Evolutionary conservation across 2,329 filamentous ascomycete genomes (phyloP).

Genomic region (Geosmithia morbida): DNA sequence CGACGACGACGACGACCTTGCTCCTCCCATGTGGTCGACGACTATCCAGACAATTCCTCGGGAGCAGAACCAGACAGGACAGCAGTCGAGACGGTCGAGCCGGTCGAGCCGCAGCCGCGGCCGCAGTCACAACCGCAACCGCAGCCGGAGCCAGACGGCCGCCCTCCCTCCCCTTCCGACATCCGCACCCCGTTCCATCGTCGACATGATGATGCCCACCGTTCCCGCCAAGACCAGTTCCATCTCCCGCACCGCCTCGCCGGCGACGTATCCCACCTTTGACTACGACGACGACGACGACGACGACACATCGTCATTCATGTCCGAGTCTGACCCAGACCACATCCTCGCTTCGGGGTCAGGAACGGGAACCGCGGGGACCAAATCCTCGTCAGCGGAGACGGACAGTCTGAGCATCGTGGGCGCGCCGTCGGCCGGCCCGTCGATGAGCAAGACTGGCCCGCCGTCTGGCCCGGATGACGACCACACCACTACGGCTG

Average conservation of each 20-base stretch:
- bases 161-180: not conserved
- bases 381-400: not conserved
- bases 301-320: conserved; percentile 1
- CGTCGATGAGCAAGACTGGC: not conserved
- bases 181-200: not conserved
- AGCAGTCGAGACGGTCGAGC: not conserved
- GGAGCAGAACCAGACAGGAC: not conserved
- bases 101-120: not conserved
- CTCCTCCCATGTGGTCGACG: not conserved
- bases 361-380: not conserved
- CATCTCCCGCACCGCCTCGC: not conserved
- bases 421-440: not conserved
- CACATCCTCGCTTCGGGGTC: not conserved
- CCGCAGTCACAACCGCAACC: not conserved
- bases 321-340: conserved; percentile 2
- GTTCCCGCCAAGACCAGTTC: not conserved
- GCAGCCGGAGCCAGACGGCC: not conserved
- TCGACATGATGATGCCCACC: not conserved
- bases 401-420: not conserved
- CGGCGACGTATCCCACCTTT: not conserved
- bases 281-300: conserved; percentile 1
- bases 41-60: not conserved
- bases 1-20: not conserved
- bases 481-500: not conserved
- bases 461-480: not conserved